Evolutionary conservation across 768 basidiomycete genomes (phyloP).

Genomic region (Calocybe cyanea): DNA sequence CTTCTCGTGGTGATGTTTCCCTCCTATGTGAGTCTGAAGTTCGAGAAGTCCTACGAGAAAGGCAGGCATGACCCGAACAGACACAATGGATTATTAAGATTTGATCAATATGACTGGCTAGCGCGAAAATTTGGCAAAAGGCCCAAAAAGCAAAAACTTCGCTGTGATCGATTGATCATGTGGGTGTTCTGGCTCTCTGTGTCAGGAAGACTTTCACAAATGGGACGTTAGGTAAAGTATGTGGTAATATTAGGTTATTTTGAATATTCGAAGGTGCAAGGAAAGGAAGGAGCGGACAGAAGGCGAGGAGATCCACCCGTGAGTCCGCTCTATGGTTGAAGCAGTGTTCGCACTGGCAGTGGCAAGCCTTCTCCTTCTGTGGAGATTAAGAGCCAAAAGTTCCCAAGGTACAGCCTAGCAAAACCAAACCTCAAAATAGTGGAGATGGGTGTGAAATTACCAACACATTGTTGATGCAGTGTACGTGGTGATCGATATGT

Average conservation of each 20-base stretch:
- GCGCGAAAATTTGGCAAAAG: neutral
- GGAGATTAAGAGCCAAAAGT: neutral
- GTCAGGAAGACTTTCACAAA: neutral
- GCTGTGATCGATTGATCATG: conserved; percentile 6
- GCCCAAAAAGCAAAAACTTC: neutral
- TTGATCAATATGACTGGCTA: conserved; percentile 16
- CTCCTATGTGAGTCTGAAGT: neutral
- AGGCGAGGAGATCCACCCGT: conserved; percentile 3
- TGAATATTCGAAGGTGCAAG: too few species aligned
- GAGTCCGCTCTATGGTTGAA: conserved; percentile 6
- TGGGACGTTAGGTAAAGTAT: conserved; percentile 7
- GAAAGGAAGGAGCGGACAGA: neutral
- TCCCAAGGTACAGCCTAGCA: too few species aligned
- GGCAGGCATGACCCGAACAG: conserved; percentile 8
- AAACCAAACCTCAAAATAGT: too few species aligned
- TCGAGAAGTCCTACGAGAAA: conserved; percentile 3
- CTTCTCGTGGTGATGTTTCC: too few species aligned
- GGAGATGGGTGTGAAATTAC: neutral
- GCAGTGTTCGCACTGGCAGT: neutral
- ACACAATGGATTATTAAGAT: conserved; percentile 8
- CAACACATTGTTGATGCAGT: too few species aligned
- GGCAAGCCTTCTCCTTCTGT: neutral
- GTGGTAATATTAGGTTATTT: neutral
- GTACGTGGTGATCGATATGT: conserved; percentile 10
- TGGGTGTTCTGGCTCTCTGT: neutral